Evolutionary conservation across 2,329 filamentous ascomycete species (phyloP), one percentile per base, ranked within the genome.

Genomic region (Myrmaecium sp.): DNA sequence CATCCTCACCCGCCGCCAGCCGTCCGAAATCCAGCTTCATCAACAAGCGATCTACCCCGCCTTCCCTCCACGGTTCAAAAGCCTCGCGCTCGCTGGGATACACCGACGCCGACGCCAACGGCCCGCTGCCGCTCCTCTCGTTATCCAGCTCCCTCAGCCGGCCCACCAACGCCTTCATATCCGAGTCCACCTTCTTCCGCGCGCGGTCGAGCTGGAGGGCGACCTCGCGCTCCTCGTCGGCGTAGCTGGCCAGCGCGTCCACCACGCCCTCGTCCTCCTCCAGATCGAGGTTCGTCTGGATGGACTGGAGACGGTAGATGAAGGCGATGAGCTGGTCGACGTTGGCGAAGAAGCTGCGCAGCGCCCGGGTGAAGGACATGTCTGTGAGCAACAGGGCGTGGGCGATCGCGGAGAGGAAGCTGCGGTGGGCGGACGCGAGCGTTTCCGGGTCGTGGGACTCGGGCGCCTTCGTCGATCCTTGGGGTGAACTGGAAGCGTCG

Each of bases 251-350:
- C 12, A 46, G 36, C 14, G 44, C 52, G 18, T 54, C 80, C 4
- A 84, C 69, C 1, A 89, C 78, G 5, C 80, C 81, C 30, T 81
- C 75, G 40, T 92, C 81, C 4, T 69, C 64, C 48, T 92, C 80
- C 0, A 91, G 65, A 46, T 93, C 83, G 18, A 82, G 62, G 1
- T 76, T 73, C 11, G 69, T 67, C 61, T 84, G 89, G 26, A 89
- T 70, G 2, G 61, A 62, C 36, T 89, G 73, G 1, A 93, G 62
- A 3, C 81, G 76, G 27, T 71, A 66, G 23, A 89, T 66, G 20
- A 83, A 69, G 0, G 80, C 75, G 14, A 81, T 71, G 7, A 93
- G 71, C 37, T 76, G 75, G 49, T 94, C 84, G n/a, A 82, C 68
- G 39, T 79, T 70, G 13, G 69, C 64, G 17, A 83, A 66, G 5